Conservation (phyloP, 75 land plant species). For the Ceratopteris richardii region DNA sequence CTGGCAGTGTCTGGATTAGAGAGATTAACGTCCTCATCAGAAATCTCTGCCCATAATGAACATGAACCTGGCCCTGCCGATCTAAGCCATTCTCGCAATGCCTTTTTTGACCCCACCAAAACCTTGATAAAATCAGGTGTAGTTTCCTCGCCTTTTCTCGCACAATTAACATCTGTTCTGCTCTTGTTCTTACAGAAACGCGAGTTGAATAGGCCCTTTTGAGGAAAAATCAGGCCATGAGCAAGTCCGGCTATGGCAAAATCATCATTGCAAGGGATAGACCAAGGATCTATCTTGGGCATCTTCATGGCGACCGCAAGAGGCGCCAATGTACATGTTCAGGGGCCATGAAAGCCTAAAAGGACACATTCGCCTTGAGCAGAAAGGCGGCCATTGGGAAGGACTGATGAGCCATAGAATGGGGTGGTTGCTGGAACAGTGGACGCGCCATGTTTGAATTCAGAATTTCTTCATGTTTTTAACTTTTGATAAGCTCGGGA, state of each 20-base stretch:
- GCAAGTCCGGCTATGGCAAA: conserved; percentile 3
- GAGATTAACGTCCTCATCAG: background rate
- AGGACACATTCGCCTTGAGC: background rate
- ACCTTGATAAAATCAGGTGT: conserved; percentile 11
- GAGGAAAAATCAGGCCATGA: conserved; percentile 19
- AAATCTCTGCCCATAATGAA: conserved; percentile 20
- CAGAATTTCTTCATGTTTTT: no score
- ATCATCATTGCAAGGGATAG: background rate
- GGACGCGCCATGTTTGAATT: no score
- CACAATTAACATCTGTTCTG: background rate
- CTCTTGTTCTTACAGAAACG: conserved; percentile 11
- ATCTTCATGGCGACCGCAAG: no score
- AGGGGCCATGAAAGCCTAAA: background rate
- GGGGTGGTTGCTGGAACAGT: no score
- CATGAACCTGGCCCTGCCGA: conserved; percentile 22
- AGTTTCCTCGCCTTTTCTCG: background rate
- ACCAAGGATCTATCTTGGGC: no score
- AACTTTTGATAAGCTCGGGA: no score
- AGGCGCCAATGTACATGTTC: background rate
- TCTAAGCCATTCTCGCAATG: conserved; percentile 20
- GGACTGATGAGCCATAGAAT: background rate
- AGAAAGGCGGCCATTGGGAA: background rate
- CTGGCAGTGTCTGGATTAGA: background rate
- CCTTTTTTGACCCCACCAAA: conserved; percentile 24
- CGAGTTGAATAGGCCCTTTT: conserved; percentile 5